Evolutionary conservation across 1,284 basidiomycete genomes (phyloP), one percentile per base, ranked within the genome.

Genomic region (Apiotrichum sp.): DNA sequence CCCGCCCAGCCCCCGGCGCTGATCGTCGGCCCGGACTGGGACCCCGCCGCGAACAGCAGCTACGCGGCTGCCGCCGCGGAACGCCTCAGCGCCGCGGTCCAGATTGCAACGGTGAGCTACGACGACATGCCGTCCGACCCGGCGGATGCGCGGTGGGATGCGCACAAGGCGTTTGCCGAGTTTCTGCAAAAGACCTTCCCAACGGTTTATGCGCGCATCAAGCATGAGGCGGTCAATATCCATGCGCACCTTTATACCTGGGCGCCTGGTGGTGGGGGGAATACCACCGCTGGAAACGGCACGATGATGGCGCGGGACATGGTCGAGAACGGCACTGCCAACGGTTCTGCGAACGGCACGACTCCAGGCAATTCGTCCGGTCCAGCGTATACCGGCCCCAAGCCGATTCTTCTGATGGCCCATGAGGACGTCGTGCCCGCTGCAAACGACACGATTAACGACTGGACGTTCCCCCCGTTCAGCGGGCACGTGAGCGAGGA

Each of bases 391-490:
- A 41, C 40, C 8, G 40, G 40, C 10, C 40, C 40, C 8, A 41
- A 41, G 40, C 40, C 40, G 9, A 41, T 41, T 41, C 14, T 41
- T 6, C 40, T 41, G 6, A 41, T 41, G 40, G 40, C 40, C n/a
- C 40, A 41, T 14, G 6, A 14, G 6, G 40, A 41, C 40, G 78
- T 79, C 1, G 80, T 81, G 0, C 80, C 80, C 5, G 80, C 82
- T 36, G 69, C 76, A 14, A 67, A 70, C 6, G 66, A 66, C 10
- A 81, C 80, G 0, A 47, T 76, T 11, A 66, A 67, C 34, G 66
- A 75, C 32, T 82, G 81, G 81, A 74, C 68, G 0, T 70, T 78
- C 58, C 74, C 77, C 1, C 80, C 81, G 0, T 82, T 80, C 61
- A 71, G 72, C 6, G 81, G 80, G 10, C 40, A 41, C 0, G 62